A percentile compares a stretch with the other conserved stretches of the same genome.
These are phyloP conservation scores for Starmerella floris DNA, from an alignment of 805 yeast genomes.

Conservation along the genomic window DNA sequence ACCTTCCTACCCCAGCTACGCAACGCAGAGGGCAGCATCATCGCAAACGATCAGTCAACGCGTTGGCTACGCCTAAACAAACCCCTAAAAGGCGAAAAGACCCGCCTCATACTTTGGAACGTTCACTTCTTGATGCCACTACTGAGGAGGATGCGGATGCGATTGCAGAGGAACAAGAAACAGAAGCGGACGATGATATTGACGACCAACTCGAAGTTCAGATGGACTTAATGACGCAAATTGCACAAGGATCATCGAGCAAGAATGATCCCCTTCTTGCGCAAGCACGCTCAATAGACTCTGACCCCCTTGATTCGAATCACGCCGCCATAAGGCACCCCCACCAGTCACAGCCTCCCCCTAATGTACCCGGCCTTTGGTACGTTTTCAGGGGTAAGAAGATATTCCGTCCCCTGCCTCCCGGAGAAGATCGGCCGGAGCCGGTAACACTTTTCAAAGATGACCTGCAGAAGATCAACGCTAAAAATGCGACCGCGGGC, in stretches of 20 bases:
- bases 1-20: neutral
- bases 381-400: conserved; percentile 29
- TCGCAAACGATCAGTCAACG: conserved; percentile 4
- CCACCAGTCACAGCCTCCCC: conserved; percentile 18
- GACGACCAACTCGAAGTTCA: neutral
- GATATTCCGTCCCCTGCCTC: conserved; percentile 28
- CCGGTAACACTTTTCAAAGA: conserved; percentile 19
- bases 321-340: conserved; percentile 9
- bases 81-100: conserved; percentile 11
- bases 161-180: neutral
- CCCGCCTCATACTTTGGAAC: neutral
- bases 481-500: neutral
- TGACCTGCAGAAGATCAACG: conserved; percentile 1
- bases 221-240: neutral
- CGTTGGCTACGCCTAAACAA: conserved; percentile 14
- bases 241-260: neutral
- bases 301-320: too few relatives aligned
- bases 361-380: conserved; percentile 28
- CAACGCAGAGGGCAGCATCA: conserved; percentile 1
- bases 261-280: too few relatives aligned
- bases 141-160: neutral
- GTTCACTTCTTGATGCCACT: neutral
- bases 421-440: conserved; percentile 18
- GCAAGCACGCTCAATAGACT: too few relatives aligned
- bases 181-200: neutral